Evolutionary conservation across 805 yeast genomes (phyloP).

Genomic region (Cyberlindnera xylosilytica): DNA sequence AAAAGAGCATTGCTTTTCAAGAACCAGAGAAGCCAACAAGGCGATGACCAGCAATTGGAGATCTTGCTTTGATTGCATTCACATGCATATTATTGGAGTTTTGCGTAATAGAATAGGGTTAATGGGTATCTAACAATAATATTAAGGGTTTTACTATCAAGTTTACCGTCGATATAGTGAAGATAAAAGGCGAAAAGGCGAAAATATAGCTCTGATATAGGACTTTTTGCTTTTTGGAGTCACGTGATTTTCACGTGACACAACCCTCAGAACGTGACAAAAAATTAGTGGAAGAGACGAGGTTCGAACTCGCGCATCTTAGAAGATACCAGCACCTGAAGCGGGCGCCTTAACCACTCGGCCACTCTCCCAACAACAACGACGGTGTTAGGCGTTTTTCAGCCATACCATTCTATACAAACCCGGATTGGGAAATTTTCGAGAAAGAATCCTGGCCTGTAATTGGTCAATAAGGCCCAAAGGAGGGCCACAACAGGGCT

Average conservation of each 20-base stretch:
- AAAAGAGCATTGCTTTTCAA: constrained; percentile 8
- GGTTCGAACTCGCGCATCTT: constrained; percentile 45
- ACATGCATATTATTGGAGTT: no score
- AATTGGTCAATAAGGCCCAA: no score
- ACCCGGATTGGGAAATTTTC: constrained; percentile 1
- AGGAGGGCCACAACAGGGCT: no score
- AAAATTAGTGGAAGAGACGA: constrained; percentile 36
- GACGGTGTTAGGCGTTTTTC: neutral
- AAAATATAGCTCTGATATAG: no score
- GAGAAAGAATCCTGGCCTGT: neutral
- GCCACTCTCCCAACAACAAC: constrained; percentile 35
- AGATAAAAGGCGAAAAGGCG: no score
- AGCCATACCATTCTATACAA: neutral
- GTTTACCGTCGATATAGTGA: no score
- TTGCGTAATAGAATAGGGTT: neutral
- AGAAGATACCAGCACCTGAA: constrained; percentile 44
- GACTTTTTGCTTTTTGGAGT: no score
- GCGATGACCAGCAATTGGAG: no score
- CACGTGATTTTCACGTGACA: no score
- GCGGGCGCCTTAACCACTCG: constrained; percentile 47
- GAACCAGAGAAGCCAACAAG: constrained; percentile 9
- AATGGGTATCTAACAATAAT: no score
- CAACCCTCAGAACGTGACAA: constrained; percentile 5
- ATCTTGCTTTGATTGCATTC: no score
- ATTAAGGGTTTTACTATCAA: no score